Evolutionary conservation across 345 rosid species (phyloP).

Genomic region (Sonneratia alba): DNA sequence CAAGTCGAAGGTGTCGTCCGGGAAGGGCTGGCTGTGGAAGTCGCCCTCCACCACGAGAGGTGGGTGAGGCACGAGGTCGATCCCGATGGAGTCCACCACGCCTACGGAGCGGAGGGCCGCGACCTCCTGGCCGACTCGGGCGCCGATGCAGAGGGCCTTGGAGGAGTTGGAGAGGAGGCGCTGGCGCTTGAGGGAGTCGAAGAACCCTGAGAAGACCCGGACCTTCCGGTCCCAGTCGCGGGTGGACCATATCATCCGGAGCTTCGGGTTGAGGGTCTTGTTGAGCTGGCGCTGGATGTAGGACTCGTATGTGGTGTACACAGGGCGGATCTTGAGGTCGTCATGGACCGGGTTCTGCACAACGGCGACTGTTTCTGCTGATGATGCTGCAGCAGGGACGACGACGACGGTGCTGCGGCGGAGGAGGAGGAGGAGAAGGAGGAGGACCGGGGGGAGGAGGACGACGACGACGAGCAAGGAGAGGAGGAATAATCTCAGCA

Average conservation of each 20-base stretch:
- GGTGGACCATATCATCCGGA: conserved; percentile 62
- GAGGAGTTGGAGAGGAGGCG: conserved; percentile 44
- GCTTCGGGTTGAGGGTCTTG: conserved; percentile 82
- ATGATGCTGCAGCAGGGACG: not conserved
- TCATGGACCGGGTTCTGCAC: not conserved
- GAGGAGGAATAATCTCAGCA: conserved; percentile 3
- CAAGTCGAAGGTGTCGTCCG: conserved; percentile 55
- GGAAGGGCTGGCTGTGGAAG: conserved; percentile 75
- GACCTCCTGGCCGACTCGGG: conserved; percentile 89
- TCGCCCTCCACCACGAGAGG: conserved; percentile 71
- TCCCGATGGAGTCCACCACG: conserved; percentile 57
- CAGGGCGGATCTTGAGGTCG: conserved; percentile 58
- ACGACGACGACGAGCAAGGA: conserved; percentile 25
- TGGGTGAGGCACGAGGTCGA: conserved; percentile 80
- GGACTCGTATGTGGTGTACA: conserved; percentile 65
- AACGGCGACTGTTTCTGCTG: conserved; percentile 1
- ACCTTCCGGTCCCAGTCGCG: conserved; percentile 90
- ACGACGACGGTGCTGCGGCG: not conserved
- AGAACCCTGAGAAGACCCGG: conserved; percentile 57
- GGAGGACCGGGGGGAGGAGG: conserved; percentile 27
- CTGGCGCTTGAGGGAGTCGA: conserved; percentile 22
- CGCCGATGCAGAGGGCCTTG: conserved; percentile 68
- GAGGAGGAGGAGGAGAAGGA: conserved; percentile 30
- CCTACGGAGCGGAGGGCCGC: conserved; percentile 65
- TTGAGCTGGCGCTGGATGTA: conserved; percentile 92